Evolutionary conservation across 352 stramenopile species (phyloP), one percentile per base, ranked within the genome.

Genomic region (Albugo candida): DNA sequence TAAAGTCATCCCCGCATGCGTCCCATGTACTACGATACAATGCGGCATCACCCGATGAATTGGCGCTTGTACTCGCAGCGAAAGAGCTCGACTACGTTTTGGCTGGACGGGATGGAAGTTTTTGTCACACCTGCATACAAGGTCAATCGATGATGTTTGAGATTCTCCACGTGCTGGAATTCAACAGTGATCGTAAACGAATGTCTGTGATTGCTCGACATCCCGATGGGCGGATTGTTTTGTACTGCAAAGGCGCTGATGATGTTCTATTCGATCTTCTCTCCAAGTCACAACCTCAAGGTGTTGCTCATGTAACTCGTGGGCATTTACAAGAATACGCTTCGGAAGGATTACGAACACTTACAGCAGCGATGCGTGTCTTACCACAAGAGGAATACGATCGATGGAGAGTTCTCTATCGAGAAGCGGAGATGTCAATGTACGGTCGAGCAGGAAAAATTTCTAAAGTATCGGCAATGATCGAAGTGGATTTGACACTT

Each of bases 131-230:
- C 2, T 16, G 65, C 14, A 80, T 92, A 49, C 75, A 78, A 43
- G 78, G 78, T 5, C 50, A 56, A 35, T 49, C 61, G 10, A 64
- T 79, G 67, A 83, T 72, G 16, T 98, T 88, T 68, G 63, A 87
- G 48, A 83, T 98, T 48, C 61, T 98, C 45, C 95, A 96, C 42
- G 77, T 98, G 5, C 92, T 98, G 43, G 94, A 98, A 59, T 99
- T 99, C 68, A 96, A 97, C 60, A 97, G 86, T 45, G 81, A 97
- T 45, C 70, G 96, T 12, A 99, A 99, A 64, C 69, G 96, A 48
- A 99, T 99, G 95, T 97, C 88, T 16, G 84, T 99, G 34, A 67
- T 99, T 31, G 81, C 97, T 21, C 71, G 88, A 20, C 67, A 85
- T 21, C 66, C 67, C 0, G 69, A 81, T 34, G 78, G 70, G 16